Percentiles rank a stretch among this genome's conserved stretches.
Evolutionary conservation across 768 basidiomycete species (phyloP).

Genomic region (Lactifluus volemus): DNA sequence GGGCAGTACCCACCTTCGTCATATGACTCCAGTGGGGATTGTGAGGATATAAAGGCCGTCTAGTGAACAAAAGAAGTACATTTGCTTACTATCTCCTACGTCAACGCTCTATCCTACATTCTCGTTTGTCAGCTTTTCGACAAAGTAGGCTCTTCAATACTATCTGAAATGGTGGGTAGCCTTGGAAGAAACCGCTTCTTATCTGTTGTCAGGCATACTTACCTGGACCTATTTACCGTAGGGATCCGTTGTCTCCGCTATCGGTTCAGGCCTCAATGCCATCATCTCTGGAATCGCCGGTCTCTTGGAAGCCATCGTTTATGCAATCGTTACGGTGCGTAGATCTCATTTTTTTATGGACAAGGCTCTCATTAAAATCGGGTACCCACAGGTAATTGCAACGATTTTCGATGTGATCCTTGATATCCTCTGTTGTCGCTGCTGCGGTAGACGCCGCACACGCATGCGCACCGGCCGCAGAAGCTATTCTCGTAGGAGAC

Average conservation of each 20-base stretch:
- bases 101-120: no score
- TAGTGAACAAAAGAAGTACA: neutral
- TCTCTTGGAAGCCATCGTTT: slow-evolving; percentile 52
- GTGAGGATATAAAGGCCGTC: neutral
- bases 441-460: slow-evolving; percentile 22
- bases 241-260: slow-evolving; percentile 60
- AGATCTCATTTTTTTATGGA: neutral
- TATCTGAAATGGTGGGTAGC: neutral
- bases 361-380: neutral
- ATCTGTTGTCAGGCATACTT: neutral
- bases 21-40: neutral
- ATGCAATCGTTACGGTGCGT: slow-evolving; percentile 49
- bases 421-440: slow-evolving; percentile 39
- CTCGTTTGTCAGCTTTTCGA: neutral
- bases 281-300: slow-evolving; percentile 52
- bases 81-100: neutral
- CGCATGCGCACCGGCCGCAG: slow-evolving; percentile 6
- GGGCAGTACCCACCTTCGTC: neutral
- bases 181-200: neutral
- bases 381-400: slow-evolving; percentile 42
- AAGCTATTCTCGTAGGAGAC: neutral
- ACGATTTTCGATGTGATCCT: slow-evolving; percentile 55
- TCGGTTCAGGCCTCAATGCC: slow-evolving; percentile 49
- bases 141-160: neutral
- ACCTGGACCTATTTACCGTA: slow-evolving; percentile 20